Percentiles rank a stretch among this genome's conserved stretches.
phyloP scores from a whole-genome alignment of 179 eudicot species.

The Camellia oleifera region DNA sequence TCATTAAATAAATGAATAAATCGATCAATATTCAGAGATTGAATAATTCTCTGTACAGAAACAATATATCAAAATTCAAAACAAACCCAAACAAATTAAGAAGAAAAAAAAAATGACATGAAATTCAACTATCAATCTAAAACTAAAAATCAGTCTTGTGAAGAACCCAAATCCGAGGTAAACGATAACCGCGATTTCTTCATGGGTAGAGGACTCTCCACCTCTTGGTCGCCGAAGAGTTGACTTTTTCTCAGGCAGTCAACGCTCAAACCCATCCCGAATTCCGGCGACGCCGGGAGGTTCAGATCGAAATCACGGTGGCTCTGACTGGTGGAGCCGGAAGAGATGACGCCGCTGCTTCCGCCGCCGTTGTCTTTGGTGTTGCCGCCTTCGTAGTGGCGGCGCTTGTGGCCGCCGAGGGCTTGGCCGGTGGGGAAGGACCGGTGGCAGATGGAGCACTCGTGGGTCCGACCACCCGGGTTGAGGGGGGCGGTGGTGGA shows the following conservation, averaged over 20 bases:
- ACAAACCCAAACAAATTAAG: not conserved
- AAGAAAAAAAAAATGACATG: not conserved
- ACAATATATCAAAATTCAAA: not conserved
- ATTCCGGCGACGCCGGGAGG: constrained; percentile 49
- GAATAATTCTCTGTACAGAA: not conserved
- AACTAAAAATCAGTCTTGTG: not conserved
- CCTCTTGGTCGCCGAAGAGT: constrained; percentile 44
- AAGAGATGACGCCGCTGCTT: constrained; percentile 22
- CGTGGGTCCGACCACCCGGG: constrained; percentile 47
- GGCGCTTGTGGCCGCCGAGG: constrained; percentile 75
- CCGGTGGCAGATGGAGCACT: constrained; percentile 51
- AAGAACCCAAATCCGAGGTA: constrained; percentile 1
- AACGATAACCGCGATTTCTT: constrained; percentile 34
- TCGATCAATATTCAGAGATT: not conserved
- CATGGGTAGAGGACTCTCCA: constrained; percentile 45
- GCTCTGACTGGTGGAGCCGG: constrained; percentile 28
- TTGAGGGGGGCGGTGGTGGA: constrained; percentile 16
- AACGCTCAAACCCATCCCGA: constrained; percentile 28
- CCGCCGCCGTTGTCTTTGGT: constrained; percentile 16
- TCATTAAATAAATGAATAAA: not conserved
- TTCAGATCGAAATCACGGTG: constrained; percentile 48
- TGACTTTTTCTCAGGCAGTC: constrained; percentile 29
- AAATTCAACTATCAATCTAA: not conserved
- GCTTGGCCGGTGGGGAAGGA: constrained; percentile 64
- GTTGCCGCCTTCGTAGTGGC: constrained; percentile 63